These are phyloP conservation scores for Exophiala phaeomuriformis DNA, from an alignment of 2,329 filamentous ascomycete genomes.

Conservation along the genomic window DNA sequence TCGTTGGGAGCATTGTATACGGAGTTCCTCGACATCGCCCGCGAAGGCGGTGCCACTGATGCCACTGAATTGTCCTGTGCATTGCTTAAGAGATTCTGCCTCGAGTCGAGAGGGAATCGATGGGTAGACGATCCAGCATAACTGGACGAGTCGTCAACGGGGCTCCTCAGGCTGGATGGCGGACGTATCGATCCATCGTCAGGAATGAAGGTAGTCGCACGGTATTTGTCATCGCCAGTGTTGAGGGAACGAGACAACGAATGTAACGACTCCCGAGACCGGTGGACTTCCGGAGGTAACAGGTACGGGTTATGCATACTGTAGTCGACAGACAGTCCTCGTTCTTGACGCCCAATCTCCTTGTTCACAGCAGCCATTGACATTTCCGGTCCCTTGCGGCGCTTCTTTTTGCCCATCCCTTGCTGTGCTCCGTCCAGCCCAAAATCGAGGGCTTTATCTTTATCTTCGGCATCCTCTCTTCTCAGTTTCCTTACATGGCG, in stretches of 20 bases:
- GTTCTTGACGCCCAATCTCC: slow-evolving; percentile 30
- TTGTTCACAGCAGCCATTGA: slow-evolving; percentile 53
- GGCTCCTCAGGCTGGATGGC: slow-evolving; percentile 31
- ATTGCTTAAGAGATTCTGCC: slow-evolving; percentile 49
- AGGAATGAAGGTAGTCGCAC: slow-evolving; percentile 51
- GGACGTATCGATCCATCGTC: slow-evolving; percentile 40
- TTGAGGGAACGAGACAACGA: slow-evolving; percentile 71
- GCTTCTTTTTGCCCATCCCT: slow-evolving; percentile 36
- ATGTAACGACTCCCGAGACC: slow-evolving; percentile 77
- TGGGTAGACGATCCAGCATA: slow-evolving; percentile 44
- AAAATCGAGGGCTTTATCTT: slow-evolving; percentile 87
- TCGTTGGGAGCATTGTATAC: slow-evolving; percentile 5
- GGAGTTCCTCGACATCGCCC: slow-evolving; percentile 7
- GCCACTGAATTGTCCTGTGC: slow-evolving; percentile 52
- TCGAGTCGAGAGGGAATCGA: slow-evolving; percentile 34
- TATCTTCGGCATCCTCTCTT: slow-evolving; percentile 74
- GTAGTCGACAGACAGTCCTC: slow-evolving; percentile 56
- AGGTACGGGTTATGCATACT: slow-evolving; percentile 79
- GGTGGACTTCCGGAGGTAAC: slow-evolving; percentile 72
- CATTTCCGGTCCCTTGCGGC: slow-evolving; percentile 44
- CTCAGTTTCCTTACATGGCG: slow-evolving; percentile 64
- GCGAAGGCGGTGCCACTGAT: slow-evolving; percentile 44
- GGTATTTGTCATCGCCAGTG: slow-evolving; percentile 77
- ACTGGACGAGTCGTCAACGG: slow-evolving; percentile 46
- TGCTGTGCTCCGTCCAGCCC: slow-evolving; percentile 56